Evolutionary conservation across 257 asterid genomes (phyloP), one percentile per base, ranked within the genome.

Genomic region (Solanum clarkiae): DNA sequence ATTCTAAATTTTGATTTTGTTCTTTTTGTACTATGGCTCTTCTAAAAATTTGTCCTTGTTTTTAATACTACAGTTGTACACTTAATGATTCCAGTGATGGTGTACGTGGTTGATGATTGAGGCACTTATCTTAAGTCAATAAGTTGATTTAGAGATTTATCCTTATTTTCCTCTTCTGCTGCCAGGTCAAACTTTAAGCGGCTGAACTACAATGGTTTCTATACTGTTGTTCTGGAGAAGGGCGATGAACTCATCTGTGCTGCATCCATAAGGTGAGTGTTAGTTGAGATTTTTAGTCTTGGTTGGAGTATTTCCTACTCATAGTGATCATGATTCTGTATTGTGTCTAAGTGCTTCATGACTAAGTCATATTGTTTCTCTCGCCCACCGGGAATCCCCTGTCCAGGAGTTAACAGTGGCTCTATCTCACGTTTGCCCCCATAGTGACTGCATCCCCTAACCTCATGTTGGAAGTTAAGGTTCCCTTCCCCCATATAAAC

Each of bases 131-230:
- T 83, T 83, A 83, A 13, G 24, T 51, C n/a, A 9, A 13, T 47
- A n/a, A 22, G 60, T 74, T 51, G 45, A 24, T 77, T 15, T 8
- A 51, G 45, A 26, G 53, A 29, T 55, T 79, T 74, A 83, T 85
- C 84, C 80, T 84, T 81, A 53, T 59, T 68, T 81, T 85, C 47
- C 54, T 36, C 84, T 15, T 80, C 85, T 85, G 80, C 57, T 88
- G 54, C 62, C 90, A 97, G 99, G 92, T 97, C 99, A 74, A 95
- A 97, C 87, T 90, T 97, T 85, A 94, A 88, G 89, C 93, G 99
- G 90, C 90, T 97, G 90, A 91, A 95, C 93, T 95, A 89, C 65
- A 85, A 81, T 63, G 94, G 98, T 42, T 97, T 97, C 91, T 94
- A 84, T 81, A 95, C 98, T 86, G 49, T 93, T 86, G 79, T 95